Evolutionary conservation across 2,329 filamentous ascomycete species (phyloP).

Genomic region (Penicillium sp.): DNA sequence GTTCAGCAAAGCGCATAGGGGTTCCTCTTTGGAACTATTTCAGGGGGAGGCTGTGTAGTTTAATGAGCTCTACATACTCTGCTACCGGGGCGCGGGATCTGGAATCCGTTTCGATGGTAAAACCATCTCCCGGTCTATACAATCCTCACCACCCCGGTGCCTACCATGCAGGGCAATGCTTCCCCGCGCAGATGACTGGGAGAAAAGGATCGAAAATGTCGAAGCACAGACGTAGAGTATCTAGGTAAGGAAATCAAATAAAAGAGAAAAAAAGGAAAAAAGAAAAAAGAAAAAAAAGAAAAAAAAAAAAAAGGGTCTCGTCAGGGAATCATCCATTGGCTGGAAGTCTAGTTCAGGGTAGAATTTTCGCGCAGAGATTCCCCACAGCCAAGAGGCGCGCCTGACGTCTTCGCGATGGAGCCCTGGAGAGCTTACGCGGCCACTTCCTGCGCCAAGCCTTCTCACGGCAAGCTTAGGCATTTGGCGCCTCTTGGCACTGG

Average conservation of each 20-base stretch:
- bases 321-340: background rate
- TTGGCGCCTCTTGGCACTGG: constrained; percentile 21
- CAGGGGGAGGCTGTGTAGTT: constrained; percentile 28
- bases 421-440: constrained; percentile 24
- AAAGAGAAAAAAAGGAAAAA: background rate
- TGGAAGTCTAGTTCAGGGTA: background rate
- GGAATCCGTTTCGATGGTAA: background rate
- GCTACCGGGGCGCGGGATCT: constrained; percentile 8
- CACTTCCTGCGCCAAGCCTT: constrained; percentile 22
- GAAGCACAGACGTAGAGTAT: background rate
- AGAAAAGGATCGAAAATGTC: too few relatives aligned
- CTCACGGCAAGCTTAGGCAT: constrained; percentile 27
- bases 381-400: constrained; percentile 17
- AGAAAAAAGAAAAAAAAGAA: background rate
- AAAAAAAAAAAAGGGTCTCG: constrained; percentile 6
- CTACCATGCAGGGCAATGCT: constrained; percentile 6
- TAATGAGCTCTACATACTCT: constrained; percentile 7
- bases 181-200: too few relatives aligned
- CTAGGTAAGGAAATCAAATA: background rate
- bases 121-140: background rate
- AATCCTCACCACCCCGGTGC: background rate
- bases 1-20: constrained; percentile 1
- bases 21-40: constrained; percentile 12
- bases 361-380: constrained; percentile 10
- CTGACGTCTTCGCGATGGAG: constrained; percentile 4